phyloP scores from a whole-genome alignment of 495 filamentous ascomycete genomes.

The Penicillium chermesinum region DNA sequence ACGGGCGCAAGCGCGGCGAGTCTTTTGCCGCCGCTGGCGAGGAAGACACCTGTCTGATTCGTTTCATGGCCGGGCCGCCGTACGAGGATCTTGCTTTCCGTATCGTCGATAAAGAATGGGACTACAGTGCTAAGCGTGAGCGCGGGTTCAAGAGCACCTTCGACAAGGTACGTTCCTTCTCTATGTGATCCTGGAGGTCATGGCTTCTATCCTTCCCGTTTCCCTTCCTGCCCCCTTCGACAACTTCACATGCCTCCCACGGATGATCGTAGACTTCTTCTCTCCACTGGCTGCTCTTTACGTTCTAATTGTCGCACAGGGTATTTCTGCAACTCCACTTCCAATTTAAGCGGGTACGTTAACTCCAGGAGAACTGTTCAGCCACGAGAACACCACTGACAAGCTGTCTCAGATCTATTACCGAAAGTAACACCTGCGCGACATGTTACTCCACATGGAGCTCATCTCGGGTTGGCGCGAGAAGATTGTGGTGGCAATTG shows the following conservation, averaged over 20 bases:
- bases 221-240: slow-evolving; percentile 3
- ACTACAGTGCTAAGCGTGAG: slow-evolving; percentile 93
- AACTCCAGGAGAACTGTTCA: neutral
- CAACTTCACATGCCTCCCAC: too few relatives aligned
- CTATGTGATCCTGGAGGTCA: neutral
- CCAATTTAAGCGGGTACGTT: slow-evolving; percentile 80
- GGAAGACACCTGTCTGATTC: slow-evolving; percentile 94
- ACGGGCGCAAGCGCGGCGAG: slow-evolving; percentile 82
- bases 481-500: neutral
- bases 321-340: slow-evolving; percentile 96
- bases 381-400: slow-evolving; percentile 10
- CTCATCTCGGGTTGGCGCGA: slow-evolving; percentile 14
- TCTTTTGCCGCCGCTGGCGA: slow-evolving; percentile 94
- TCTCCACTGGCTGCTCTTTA: neutral
- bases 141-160: slow-evolving; percentile 94
- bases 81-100: slow-evolving; percentile 97
- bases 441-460: slow-evolving; percentile 18
- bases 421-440: slow-evolving; percentile 25
- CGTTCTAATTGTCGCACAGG: slow-evolving; percentile 43
- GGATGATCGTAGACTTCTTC: too few relatives aligned
- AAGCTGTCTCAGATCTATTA: slow-evolving; percentile 35
- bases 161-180: slow-evolving; percentile 72
- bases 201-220: neutral
- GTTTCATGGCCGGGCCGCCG: slow-evolving; percentile 91
- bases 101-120: slow-evolving; percentile 99